A percentile compares a stretch with the other conserved stretches of the same genome.
Evolutionary conservation across 1,284 basidiomycete species (phyloP).

Genomic region (Quambalaria eucalypti): DNA sequence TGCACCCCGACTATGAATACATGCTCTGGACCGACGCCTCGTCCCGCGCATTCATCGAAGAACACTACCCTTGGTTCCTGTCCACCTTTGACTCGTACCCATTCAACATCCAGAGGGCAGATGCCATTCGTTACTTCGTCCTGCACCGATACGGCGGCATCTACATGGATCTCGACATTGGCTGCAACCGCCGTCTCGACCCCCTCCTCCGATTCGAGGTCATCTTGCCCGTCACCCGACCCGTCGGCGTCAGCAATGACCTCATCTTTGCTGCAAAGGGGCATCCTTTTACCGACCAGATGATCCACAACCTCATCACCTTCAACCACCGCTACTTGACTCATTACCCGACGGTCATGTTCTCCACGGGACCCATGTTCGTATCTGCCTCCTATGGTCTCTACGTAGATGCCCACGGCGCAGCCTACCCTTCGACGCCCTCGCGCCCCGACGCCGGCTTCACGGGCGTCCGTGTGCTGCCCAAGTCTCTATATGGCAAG

Average conservation of each 20-base stretch:
- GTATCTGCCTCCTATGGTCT: slow-evolving; percentile 41
- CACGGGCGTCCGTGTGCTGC: slow-evolving; percentile 64
- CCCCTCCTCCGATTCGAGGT: slow-evolving; percentile 79
- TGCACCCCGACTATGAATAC: slow-evolving; percentile 79
- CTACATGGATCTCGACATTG: slow-evolving; percentile 95
- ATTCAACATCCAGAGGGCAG: slow-evolving; percentile 91
- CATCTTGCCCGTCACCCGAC: slow-evolving; percentile 86
- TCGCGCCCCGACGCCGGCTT: slow-evolving; percentile 60
- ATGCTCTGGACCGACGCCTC: slow-evolving; percentile 91
- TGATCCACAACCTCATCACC: slow-evolving; percentile 78
- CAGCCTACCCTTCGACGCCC: slow-evolving; percentile 73
- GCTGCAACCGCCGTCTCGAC: slow-evolving; percentile 81
- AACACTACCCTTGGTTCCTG: slow-evolving; percentile 83
- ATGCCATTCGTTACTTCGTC: slow-evolving; percentile 95
- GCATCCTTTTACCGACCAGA: slow-evolving; percentile 83
- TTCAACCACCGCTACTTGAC: slow-evolving; percentile 88
- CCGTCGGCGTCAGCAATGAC: slow-evolving; percentile 81
- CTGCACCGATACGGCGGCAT: slow-evolving; percentile 85
- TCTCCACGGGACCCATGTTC: slow-evolving; percentile 70
- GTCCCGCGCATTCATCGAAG: slow-evolving; percentile 78
- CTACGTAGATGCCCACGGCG: slow-evolving; percentile 62
- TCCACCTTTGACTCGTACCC: slow-evolving; percentile 84
- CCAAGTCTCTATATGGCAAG: slow-evolving; percentile 90
- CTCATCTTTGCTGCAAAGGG: slow-evolving; percentile 80
- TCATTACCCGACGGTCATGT: slow-evolving; percentile 99